These are phyloP conservation scores for Sporothrix brunneoviolacea DNA, from an alignment of 2,329 filamentous ascomycete species.

Conservation along the genomic window DNA sequence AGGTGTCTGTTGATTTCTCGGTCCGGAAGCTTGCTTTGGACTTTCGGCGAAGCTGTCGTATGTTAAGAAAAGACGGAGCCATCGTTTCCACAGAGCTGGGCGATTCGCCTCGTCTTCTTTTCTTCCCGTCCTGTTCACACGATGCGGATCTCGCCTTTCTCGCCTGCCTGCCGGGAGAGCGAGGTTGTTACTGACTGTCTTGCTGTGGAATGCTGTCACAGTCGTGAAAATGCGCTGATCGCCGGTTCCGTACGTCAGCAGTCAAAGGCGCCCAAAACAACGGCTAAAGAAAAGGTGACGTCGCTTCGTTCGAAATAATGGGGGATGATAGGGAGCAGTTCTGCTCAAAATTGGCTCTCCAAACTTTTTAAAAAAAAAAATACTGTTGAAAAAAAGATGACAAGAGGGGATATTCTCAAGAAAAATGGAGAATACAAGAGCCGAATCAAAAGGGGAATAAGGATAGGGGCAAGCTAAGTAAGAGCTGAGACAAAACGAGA, in stretches of 20 bases:
- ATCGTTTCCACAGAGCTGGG: conserved; percentile 30
- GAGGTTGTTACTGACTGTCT: conserved; percentile 7
- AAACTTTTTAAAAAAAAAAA: neutral
- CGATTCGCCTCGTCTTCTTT: neutral
- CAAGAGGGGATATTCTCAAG: neutral
- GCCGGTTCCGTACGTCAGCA: conserved; percentile 2
- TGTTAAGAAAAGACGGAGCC: conserved; percentile 59
- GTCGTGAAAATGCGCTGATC: neutral
- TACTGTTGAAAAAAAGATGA: neutral
- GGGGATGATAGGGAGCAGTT: too few species aligned
- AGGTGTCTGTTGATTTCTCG: conserved; percentile 52
- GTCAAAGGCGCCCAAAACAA: conserved; percentile 2
- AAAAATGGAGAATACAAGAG: neutral
- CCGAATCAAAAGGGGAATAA: neutral
- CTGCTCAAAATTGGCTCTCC: too few species aligned
- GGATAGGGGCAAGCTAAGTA: conserved; percentile 10
- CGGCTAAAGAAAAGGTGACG: neutral
- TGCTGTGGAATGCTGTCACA: conserved; percentile 4
- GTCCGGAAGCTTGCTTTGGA: conserved; percentile 69
- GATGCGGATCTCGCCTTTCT: conserved; percentile 4
- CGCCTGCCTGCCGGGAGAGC: neutral
- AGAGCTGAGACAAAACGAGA: conserved; percentile 3
- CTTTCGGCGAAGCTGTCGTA: conserved; percentile 67
- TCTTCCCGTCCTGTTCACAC: neutral
- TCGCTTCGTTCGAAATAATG: too few species aligned